Conservation (phyloP, 2,329 filamentous ascomycete species). For the Fusarium pininemorale region DNA sequence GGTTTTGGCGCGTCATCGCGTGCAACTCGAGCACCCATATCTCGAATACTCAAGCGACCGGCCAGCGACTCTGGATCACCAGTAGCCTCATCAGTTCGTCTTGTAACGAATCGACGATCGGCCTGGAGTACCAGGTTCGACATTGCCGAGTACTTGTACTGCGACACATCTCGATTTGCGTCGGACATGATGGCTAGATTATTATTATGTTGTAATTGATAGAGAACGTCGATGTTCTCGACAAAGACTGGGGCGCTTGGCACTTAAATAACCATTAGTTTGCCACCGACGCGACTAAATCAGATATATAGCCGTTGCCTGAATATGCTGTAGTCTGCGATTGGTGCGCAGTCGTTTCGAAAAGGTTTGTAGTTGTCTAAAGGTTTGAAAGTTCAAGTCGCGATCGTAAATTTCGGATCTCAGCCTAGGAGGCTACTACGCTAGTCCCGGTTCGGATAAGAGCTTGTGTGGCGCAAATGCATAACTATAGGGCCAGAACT, state of each 20-base stretch:
- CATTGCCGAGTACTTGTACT: slow-evolving; percentile 99
- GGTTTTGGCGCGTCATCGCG: slow-evolving; percentile 83
- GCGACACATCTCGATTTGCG: slow-evolving; percentile 83
- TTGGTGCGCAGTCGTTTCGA: slow-evolving; percentile 38
- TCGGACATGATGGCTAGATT: slow-evolving; percentile 71
- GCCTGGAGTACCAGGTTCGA: slow-evolving; percentile 99
- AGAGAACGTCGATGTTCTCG: slow-evolving; percentile 50
- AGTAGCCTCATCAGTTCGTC: slow-evolving; percentile 92
- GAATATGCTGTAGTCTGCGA: slow-evolving; percentile 34
- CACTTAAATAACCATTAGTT: slow-evolving; percentile 49
- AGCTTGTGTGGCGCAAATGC: slow-evolving; percentile 26
- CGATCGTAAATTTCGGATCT: slow-evolving; percentile 51
- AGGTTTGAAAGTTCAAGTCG: slow-evolving; percentile 33
- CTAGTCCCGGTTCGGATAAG: slow-evolving; percentile 20
- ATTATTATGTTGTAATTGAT: slow-evolving; percentile 41
- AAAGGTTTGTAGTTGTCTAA: slow-evolving; percentile 30
- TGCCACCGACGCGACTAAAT: slow-evolving; percentile 31
- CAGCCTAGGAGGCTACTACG: slow-evolving; percentile 35
- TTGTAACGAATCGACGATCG: slow-evolving; percentile 93
- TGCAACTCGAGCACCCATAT: slow-evolving; percentile 89
- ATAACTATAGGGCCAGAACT: slow-evolving; percentile 19
- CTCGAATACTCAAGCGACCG: slow-evolving; percentile 88
- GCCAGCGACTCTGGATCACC: slow-evolving; percentile 98
- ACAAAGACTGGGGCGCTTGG: slow-evolving; percentile 49
- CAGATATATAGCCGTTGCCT: slow-evolving; percentile 20